Base-by-base conservation (phyloP, 441 rosid species). In the Pelargonium australe region DNA sequence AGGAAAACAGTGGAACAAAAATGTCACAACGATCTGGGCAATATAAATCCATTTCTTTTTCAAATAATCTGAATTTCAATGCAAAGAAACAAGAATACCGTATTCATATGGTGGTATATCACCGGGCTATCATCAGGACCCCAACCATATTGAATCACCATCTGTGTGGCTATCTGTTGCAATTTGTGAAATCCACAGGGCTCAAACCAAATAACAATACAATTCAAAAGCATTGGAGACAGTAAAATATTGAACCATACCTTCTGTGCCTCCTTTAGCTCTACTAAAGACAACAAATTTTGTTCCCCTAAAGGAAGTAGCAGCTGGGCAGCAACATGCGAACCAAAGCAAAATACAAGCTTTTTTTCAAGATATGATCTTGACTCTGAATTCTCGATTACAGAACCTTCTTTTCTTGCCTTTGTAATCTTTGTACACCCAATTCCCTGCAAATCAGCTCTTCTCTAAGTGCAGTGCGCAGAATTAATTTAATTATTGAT, bases 91-190 rank as follows among this genome's bases (percentile, higher is more conserved):
- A 34, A 34, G 37, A 67, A 73, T 91, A 94, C 99, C 91, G 95
- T 94, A 45, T 82, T 84, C 70, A 76, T 83, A 49, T 86, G 86
- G 65, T 85, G 86, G 87, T 89, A 88, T 61, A 91, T 81, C 53
- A 95, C 97, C 57, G 96, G 94, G 82, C 89, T 91, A 77, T 91
- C 97, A 77, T 94, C 96, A 20, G 99, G 97, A 28, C 97, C 99
- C 98, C 99, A 94, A 7, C 97, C 99, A 75, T 89, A 94, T 71
- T 91, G 95, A 82, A 91, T 88, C 80, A 94, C 97, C 98, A 94
- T 94, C 70, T 95, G 75, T 66, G 96, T 89, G 40, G 98, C 98
- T 76, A 91, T 88, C 95, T 91, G 87, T 78, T 69, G 75, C 70
- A 78, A 79, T 7, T 78, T 64, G 64, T 57, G 74, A 53, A 80